Percentiles rank a stretch among this genome's conserved stretches.
These are phyloP conservation scores for Vigna angularis DNA, from an alignment of 306 rosid species.

Conservation along the genomic window DNA sequence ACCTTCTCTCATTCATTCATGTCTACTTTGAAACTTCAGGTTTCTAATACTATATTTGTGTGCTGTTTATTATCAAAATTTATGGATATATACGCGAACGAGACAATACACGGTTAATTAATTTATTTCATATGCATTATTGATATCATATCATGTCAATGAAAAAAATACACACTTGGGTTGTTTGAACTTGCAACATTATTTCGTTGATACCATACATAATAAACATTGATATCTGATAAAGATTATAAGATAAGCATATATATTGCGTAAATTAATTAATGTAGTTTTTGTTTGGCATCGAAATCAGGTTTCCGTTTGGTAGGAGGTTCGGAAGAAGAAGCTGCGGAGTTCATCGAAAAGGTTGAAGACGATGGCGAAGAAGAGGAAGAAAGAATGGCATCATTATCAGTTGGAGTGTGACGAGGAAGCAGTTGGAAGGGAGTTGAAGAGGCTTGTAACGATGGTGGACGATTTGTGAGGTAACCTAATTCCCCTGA, in stretches of 20 bases:
- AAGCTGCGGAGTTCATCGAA: conserved; percentile 49
- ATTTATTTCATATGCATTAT: background rate
- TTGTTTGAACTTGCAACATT: background rate
- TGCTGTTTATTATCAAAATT: background rate
- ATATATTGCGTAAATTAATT: too few relatives aligned
- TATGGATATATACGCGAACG: too few relatives aligned
- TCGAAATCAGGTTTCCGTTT: background rate
- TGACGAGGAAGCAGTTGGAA: too few relatives aligned
- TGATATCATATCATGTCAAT: background rate
- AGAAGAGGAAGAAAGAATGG: conserved; percentile 5
- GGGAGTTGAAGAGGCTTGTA: background rate
- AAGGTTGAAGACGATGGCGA: conserved; percentile 24
- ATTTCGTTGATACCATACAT: background rate
- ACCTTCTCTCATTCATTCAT: background rate
- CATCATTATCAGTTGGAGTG: too few relatives aligned
- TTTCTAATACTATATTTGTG: background rate
- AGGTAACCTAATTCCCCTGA: conserved; percentile 28
- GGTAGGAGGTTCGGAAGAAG: conserved; percentile 45
- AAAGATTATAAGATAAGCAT: background rate
- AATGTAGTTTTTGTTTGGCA: background rate
- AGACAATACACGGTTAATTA: background rate
- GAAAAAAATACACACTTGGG: too few relatives aligned
- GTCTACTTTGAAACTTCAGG: background rate
- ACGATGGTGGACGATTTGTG: conserved; percentile 18
- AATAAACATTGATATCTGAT: background rate